Percentiles rank a stretch among this genome's conserved stretches.
Conservation (phyloP, 257 asterid genomes). For the Apocynum venetum region DNA sequence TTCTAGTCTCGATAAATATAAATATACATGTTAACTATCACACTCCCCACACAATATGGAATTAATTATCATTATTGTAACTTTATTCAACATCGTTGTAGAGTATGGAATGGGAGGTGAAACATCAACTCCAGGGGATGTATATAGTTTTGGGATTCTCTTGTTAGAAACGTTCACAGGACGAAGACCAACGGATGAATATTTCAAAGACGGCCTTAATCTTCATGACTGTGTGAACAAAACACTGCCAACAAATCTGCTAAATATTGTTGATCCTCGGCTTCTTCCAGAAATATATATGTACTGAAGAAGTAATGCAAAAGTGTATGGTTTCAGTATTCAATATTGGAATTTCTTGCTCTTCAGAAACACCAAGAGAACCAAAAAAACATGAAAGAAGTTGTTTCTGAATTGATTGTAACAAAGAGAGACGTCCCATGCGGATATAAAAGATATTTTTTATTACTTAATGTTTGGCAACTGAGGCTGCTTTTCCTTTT, state of each 20-base stretch:
- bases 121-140: slow-evolving; percentile 25
- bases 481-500: too few species aligned
- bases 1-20: too few species aligned
- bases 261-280: slow-evolving; percentile 15
- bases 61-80: too few species aligned
- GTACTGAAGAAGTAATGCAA: not conserved
- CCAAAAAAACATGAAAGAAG: slow-evolving; percentile 24
- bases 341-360: slow-evolving; percentile 21
- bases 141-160: slow-evolving; percentile 15
- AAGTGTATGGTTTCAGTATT: not conserved
- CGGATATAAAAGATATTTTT: not conserved
- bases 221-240: slow-evolving; percentile 16
- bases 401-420: not conserved
- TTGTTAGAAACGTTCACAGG: slow-evolving; percentile 33
- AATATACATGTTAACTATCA: too few species aligned
- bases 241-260: not conserved
- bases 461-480: too few species aligned
- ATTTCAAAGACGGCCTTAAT: slow-evolving; percentile 21
- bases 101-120: slow-evolving; percentile 32
- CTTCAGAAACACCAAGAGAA: slow-evolving; percentile 16
- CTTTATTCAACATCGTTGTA: not conserved
- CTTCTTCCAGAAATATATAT: not conserved
- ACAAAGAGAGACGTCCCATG: not conserved
- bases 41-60: too few species aligned
- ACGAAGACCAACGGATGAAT: slow-evolving; percentile 24